Evolutionary conservation across 306 rosid genomes (phyloP).

Genomic region (Carpinus fangiana): DNA sequence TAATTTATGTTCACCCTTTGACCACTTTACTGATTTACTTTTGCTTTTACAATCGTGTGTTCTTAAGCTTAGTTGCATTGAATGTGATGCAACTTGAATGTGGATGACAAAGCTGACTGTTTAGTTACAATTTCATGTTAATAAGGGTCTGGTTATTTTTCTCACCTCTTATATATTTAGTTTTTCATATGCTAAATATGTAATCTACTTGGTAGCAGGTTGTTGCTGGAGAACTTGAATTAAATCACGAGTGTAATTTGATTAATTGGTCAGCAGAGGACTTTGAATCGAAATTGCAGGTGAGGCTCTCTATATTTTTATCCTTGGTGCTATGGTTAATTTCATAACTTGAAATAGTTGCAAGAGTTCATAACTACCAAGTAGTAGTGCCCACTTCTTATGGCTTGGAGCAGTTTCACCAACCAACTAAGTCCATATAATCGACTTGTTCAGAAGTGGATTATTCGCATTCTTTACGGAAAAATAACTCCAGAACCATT

Average conservation of each 20-base stretch:
- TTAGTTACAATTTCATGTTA: background rate
- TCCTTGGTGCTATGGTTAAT: slow-evolving; percentile 5
- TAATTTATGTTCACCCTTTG: no score
- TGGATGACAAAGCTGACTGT: background rate
- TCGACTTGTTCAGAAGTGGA: background rate
- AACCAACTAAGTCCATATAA: background rate
- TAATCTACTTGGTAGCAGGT: slow-evolving; percentile 52
- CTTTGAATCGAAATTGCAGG: slow-evolving; percentile 93
- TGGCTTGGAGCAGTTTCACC: background rate
- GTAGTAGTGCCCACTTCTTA: slow-evolving; percentile 6
- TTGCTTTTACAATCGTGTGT: background rate
- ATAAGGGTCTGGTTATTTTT: background rate
- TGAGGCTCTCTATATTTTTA: slow-evolving; percentile 25
- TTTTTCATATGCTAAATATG: slow-evolving; percentile 10
- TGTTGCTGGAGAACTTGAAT: slow-evolving; percentile 95
- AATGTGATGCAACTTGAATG: background rate
- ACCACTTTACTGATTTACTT: background rate
- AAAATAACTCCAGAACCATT: background rate
- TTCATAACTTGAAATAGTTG: slow-evolving; percentile 9
- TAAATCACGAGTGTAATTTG: slow-evolving; percentile 80
- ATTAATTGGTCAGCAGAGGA: slow-evolving; percentile 96
- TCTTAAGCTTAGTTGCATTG: background rate
- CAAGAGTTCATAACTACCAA: slow-evolving; percentile 12
- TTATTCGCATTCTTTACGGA: background rate
- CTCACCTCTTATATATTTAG: background rate